A percentile compares a stretch with the other conserved stretches of the same genome.
Conservation (phyloP, 2,329 filamentous ascomycete species). For the Fusarium penzigii region DNA sequence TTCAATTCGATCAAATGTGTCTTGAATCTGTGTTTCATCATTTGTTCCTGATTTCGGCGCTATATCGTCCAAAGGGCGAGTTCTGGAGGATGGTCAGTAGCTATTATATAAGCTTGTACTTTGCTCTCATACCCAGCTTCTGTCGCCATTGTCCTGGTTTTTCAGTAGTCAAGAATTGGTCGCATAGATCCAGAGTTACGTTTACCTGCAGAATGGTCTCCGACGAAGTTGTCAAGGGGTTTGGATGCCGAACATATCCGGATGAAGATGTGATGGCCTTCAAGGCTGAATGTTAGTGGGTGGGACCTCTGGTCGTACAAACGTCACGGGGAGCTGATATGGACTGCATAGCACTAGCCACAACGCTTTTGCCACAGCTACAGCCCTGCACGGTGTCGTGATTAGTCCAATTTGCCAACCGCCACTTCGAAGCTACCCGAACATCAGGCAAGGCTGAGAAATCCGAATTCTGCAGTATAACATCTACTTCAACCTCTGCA, state of each 20-base stretch:
- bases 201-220: background rate
- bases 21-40: constrained; percentile 1
- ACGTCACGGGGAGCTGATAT: constrained; percentile 10
- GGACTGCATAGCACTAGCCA: constrained; percentile 13
- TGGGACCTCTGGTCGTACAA: constrained; percentile 18
- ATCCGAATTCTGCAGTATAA: constrained; percentile 31
- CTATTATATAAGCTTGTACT: constrained; percentile 1
- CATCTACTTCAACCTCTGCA: constrained; percentile 6
- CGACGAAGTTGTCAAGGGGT: background rate
- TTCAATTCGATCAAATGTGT: background rate
- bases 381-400: background rate
- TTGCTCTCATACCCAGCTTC: constrained; percentile 21
- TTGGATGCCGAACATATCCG: background rate
- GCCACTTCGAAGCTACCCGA: constrained; percentile 23
- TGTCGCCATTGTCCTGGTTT: constrained; percentile 18
- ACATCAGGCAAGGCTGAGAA: constrained; percentile 48
- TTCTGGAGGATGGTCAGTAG: constrained; percentile 22
- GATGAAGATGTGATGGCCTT: constrained; percentile 12
- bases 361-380: constrained; percentile 10
- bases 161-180: background rate
- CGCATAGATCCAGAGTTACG: background rate
- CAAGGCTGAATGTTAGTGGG: constrained; percentile 30
- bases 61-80: constrained; percentile 14
- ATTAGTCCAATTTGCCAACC: constrained; percentile 22
- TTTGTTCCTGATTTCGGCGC: constrained; percentile 4